Base-by-base conservation (phyloP, 179 eudicot species). In the Sideroxylon spinosum region DNA sequence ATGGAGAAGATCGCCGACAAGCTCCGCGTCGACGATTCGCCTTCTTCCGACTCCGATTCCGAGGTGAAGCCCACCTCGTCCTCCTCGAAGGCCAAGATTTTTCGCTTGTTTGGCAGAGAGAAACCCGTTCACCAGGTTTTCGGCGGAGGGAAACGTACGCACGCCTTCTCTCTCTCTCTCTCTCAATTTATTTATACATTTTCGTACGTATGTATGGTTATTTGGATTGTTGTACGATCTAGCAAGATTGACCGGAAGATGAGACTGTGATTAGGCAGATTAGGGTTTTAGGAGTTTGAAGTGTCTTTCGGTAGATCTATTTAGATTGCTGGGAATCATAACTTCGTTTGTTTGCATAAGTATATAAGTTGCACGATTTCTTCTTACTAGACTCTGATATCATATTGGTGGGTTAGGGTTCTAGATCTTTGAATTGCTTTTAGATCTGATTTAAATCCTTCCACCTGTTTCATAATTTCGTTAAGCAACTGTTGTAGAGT, bases 71-170 rank as follows among this genome's bases (percentile, higher is more conserved):
- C 49, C 14, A 64, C 68, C 55, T 75, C 85, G 10, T 76, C 91
- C 9, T 71, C 84, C 4, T 73, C 84, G n/a, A 91, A 91, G 77
- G 72, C 87, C 7, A 91, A 89, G 83, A 78, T 90, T 66, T 85
- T 55, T 61, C 94, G 97, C 8, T 56, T 91, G 3, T 90, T 91
- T 55, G 97, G 97, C 3, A 81, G 97, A 50, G 92, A 91, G 62
- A 85, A 85, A 71, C 97, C 97, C 22, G 84, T 91, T 46, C 96
- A 91, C 69, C 87, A 88, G 81, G 89, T 91, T 49, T 87, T 91
- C 17, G 96, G 97, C 10, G 97, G 97, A 61, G 93, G 97, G 28
- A 91, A 89, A 89, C 89, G 97, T 91, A 89, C 60, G 88, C 29
- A 17, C 66, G 16, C 22, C 9, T 19, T 44, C 17, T 22, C 19